These are phyloP conservation scores for Jatropha multifida DNA, from an alignment of 441 rosid species.

Conservation along the genomic window DNA sequence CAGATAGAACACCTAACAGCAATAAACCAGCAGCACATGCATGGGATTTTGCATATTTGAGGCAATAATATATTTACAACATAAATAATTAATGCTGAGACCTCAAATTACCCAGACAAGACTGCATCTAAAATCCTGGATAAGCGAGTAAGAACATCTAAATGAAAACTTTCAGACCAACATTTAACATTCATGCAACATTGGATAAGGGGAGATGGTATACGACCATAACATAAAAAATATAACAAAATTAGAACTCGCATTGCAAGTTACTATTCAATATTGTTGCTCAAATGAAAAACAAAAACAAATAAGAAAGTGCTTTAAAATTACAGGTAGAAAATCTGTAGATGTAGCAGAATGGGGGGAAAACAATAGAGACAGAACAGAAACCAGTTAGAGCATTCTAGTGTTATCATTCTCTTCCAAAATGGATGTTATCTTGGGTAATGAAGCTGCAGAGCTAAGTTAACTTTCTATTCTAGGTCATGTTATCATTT, in stretches of 20 bases:
- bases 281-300: background rate
- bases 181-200: background rate
- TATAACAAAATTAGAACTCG: background rate
- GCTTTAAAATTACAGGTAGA: background rate
- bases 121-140: too few species aligned
- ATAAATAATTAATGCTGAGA: background rate
- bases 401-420: background rate
- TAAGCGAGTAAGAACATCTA: background rate
- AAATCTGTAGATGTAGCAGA: background rate
- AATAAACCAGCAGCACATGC: background rate
- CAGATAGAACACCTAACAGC: background rate
- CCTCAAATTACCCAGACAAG: slow-evolving; percentile 1
- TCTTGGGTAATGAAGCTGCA: slow-evolving; percentile 3
- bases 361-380: background rate
- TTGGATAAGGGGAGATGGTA: background rate
- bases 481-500: background rate
- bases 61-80: background rate
- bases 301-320: background rate
- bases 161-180: background rate
- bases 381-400: background rate
- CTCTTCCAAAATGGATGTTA: background rate
- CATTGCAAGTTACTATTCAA: background rate
- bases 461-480: background rate
- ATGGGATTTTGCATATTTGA: background rate
- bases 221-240: background rate